Evolutionary conservation across 306 rosid species (phyloP).

Genomic region (Arachis hypogaea): DNA sequence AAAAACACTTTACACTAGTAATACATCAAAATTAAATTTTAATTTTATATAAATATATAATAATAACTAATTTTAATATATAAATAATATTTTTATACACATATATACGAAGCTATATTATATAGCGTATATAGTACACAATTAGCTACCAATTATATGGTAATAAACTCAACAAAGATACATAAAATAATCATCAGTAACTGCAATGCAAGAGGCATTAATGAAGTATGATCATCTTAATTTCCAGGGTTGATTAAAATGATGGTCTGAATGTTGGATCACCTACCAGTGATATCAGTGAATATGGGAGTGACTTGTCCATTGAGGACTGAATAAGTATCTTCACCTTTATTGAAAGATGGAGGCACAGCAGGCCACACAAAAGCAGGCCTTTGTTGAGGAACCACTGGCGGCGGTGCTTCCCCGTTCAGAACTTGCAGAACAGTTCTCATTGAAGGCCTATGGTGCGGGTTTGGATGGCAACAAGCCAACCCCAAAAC

Average conservation of each 20-base stretch:
- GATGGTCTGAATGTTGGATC: neutral
- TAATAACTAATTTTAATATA: too few relatives aligned
- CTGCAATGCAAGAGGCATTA: neutral
- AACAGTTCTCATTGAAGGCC: slow-evolving; percentile 70
- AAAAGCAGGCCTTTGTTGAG: slow-evolving; percentile 63
- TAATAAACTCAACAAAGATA: too few relatives aligned
- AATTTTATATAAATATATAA: too few relatives aligned
- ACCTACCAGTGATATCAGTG: slow-evolving; percentile 57
- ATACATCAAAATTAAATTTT: too few relatives aligned
- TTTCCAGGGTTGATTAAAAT: neutral
- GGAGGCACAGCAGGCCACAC: slow-evolving; percentile 77
- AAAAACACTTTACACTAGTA: too few relatives aligned
- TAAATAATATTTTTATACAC: too few relatives aligned
- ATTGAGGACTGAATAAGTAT: slow-evolving; percentile 4
- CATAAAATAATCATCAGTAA: neutral
- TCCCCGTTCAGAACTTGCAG: slow-evolving; percentile 66
- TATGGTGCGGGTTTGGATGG: slow-evolving; percentile 72
- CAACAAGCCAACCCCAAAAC: slow-evolving; percentile 77
- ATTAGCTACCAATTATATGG: too few relatives aligned
- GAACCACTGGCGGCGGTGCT: slow-evolving; percentile 52
- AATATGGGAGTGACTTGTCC: slow-evolving; percentile 38
- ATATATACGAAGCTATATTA: too few relatives aligned
- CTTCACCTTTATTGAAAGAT: slow-evolving; percentile 43
- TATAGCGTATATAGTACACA: too few relatives aligned
- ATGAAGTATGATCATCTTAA: slow-evolving; percentile 3